Conservation (phyloP, 2,329 filamentous ascomycete species). For the Hypomyces perniciosus region DNA sequence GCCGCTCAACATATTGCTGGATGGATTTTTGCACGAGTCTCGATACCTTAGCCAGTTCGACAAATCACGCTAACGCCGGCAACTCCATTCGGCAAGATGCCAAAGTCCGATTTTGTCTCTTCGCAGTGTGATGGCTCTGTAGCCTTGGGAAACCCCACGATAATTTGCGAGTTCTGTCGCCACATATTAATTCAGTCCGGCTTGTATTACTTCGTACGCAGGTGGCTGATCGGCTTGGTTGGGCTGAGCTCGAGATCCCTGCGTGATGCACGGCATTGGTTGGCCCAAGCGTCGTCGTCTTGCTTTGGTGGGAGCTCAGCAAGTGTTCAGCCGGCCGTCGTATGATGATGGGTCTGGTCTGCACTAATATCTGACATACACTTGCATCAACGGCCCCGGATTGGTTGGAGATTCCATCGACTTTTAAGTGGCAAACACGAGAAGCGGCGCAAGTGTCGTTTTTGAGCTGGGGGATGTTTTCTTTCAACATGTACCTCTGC, state of each 20-base stretch:
- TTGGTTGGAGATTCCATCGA: background rate
- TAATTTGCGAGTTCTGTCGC: too few species aligned
- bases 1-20: too few species aligned
- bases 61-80: too few species aligned
- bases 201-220: background rate
- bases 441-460: background rate
- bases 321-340: constrained; percentile 10
- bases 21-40: too few species aligned
- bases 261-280: constrained; percentile 7
- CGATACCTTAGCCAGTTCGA: too few species aligned
- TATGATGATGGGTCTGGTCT: constrained; percentile 4
- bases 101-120: too few species aligned
- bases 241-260: constrained; percentile 9
- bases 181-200: too few species aligned
- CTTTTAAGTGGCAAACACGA: background rate
- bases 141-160: too few species aligned
- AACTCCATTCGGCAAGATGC: too few species aligned
- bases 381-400: background rate
- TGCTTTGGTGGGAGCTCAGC: constrained; percentile 4
- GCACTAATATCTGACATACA: constrained; percentile 10
- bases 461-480: background rate
- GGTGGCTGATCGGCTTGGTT: constrained; percentile 9
- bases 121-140: too few species aligned
- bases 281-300: constrained; percentile 5
- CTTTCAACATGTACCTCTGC: background rate